These are phyloP conservation scores for Paraurostyla sp. DNA, from an alignment of 73 alveolate genomes.

Conservation along the genomic window DNA sequence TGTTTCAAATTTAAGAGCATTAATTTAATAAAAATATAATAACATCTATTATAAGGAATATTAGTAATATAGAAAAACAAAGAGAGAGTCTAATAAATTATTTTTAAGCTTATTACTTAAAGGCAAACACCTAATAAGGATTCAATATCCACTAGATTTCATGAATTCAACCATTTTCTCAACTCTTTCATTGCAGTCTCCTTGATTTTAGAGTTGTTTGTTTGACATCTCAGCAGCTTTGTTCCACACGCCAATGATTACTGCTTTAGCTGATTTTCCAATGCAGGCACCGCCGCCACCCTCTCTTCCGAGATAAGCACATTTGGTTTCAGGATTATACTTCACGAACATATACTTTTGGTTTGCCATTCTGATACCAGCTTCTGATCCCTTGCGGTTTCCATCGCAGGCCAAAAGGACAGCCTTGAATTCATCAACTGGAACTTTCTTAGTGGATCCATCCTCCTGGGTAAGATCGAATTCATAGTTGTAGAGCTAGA, in stretches of 20 bases:
- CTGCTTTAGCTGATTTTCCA: constrained; percentile 21
- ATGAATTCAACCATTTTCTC: constrained; percentile 61
- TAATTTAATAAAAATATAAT: not conserved
- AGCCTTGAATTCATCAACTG: constrained; percentile 42
- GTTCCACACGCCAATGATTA: constrained; percentile 66
- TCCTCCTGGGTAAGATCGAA: constrained; percentile 63
- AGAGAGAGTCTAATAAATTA: no score
- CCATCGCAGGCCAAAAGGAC: constrained; percentile 46
- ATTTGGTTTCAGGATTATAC: constrained; percentile 62
- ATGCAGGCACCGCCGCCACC: constrained; percentile 72
- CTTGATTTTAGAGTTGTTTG: constrained; percentile 44
- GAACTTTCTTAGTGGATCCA: constrained; percentile 40
- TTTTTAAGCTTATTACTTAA: no score
- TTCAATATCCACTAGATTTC: constrained; percentile 37
- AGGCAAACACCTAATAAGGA: no score
- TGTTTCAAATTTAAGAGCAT: not conserved
- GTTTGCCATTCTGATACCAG: constrained; percentile 69
- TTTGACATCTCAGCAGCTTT: constrained; percentile 30
- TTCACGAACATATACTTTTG: constrained; percentile 56
- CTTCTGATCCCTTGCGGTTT: constrained; percentile 54
- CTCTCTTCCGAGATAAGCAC: constrained; percentile 58
- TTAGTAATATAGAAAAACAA: no score
- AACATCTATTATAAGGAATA: no score
- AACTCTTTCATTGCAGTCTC: constrained; percentile 67
- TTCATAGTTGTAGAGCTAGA: constrained; percentile 34